Base-by-base conservation (phyloP, 2,329 filamentous ascomycete genomes). In the Mycogone perniciosa region DNA sequence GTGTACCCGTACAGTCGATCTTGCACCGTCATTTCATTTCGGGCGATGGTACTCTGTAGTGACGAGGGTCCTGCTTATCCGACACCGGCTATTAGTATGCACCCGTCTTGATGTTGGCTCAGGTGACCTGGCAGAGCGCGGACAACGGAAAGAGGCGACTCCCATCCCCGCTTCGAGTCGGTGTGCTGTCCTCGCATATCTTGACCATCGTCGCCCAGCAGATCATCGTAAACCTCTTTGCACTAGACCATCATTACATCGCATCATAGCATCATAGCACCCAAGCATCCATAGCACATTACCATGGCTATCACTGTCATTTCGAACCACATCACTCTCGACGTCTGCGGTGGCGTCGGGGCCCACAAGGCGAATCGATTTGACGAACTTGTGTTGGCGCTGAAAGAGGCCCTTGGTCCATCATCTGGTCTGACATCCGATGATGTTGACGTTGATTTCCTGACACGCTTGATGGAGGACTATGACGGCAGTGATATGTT, bases 371-470 rank as follows among this genome's bases (percentile, higher is more conserved):
- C 30, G 40, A 38, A 78, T 59, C 66, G 67, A 9, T 93, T 95
- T 64, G 80, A 90, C 35, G 67, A 74, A 48, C 82, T 95, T 42
- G 86, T 95, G 50, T 64, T 79, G 52, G 80, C 81, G n/a, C 80
- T 96, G 59, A 90, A 85, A 62, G 72, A 78, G 50, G 82, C 81
- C 27, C 78, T 96, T 5, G 90, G 89, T 2, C 86, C 88, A 4
- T 88, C 83, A 52, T 93, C 87, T 9, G 90, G 90, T 3, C 77
- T 95, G 60, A 84, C 87, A 54, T 93, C 87, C 33, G 85, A 84
- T 40, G 89, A 93, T 64, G 82, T 96, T 58, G 82, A 96, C 59
- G 81, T 89, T 50, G 73, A 79, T 48, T 77, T 87, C 59, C 76
- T 96, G 48, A 82, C 81, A 51, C 71, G 73, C 29, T 68, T 92